These are phyloP conservation scores for Coemansia nantahalensis DNA, from an alignment of 192 early-diverging fungal species.

Conservation along the genomic window DNA sequence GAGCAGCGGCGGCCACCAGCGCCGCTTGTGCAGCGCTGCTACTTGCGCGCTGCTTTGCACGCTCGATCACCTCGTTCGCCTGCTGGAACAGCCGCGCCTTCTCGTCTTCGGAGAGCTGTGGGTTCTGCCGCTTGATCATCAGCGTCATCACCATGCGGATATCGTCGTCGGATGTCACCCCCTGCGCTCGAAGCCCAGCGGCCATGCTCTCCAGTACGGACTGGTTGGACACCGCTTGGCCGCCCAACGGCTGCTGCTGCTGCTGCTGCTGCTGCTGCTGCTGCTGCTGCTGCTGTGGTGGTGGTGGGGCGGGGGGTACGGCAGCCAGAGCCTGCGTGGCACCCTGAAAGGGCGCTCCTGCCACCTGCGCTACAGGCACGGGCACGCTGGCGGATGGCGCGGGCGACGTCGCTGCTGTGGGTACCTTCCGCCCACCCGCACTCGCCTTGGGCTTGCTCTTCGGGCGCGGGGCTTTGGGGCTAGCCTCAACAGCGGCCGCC, in stretches of 20 bases:
- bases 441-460: conserved; percentile 24
- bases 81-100: conserved; percentile 1
- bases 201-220: not conserved
- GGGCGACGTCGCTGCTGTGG: conserved; percentile 35
- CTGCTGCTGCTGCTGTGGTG: not conserved
- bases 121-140: conserved; percentile 8
- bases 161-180: conserved; percentile 7
- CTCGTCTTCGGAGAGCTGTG: conserved; percentile 10
- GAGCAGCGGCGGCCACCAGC: conserved; percentile 3
- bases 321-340: conserved; percentile 3
- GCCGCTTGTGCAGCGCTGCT: conserved; percentile 4
- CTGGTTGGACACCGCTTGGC: not conserved
- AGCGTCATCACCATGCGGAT: conserved; percentile 4
- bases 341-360: no score
- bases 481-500: conserved; percentile 4
- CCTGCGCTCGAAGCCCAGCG: conserved; percentile 10
- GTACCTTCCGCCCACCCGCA: conserved; percentile 14
- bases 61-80: conserved; percentile 1
- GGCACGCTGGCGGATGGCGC: conserved; percentile 6
- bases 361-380: conserved; percentile 2
- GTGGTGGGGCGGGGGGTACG: not conserved
- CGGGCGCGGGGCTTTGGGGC: conserved; percentile 15
- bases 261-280: conserved; percentile 1
- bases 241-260: conserved; percentile 1
- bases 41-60: conserved; percentile 4